phyloP scores from a whole-genome alignment of 768 basidiomycete genomes.

The Suillus clintonianus region DNA sequence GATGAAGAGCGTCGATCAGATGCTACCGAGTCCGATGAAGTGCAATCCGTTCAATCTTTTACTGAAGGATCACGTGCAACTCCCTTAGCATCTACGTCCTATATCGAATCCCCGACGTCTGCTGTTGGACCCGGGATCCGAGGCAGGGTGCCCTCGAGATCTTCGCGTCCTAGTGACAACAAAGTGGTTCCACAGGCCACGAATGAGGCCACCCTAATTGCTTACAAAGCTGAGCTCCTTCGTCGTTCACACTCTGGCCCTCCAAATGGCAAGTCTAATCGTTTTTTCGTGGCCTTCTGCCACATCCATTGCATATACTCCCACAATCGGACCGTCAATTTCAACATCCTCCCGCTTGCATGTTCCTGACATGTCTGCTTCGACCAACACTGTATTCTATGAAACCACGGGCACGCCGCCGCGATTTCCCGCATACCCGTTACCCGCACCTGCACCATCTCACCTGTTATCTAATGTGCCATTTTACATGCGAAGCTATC shows the following conservation, averaged over 20 bases:
- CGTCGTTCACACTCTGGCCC: slow-evolving; percentile 49
- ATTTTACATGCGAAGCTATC: slow-evolving; percentile 23
- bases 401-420: slow-evolving; percentile 50
- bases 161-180: slow-evolving; percentile 8
- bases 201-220: slow-evolving; percentile 15
- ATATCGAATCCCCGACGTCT: slow-evolving; percentile 11
- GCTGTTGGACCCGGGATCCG: slow-evolving; percentile 15
- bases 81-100: background rate
- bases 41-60: slow-evolving; percentile 66
- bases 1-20: slow-evolving; percentile 68
- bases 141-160: slow-evolving; percentile 27
- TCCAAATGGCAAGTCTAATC: slow-evolving; percentile 38
- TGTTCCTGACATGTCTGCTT: slow-evolving; percentile 38
- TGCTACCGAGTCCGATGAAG: slow-evolving; percentile 65
- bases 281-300: slow-evolving; percentile 42
- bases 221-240: slow-evolving; percentile 39
- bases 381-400: slow-evolving; percentile 58
- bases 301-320: slow-evolving; percentile 40
- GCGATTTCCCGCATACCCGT: slow-evolving; percentile 30
- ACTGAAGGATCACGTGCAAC: slow-evolving; percentile 50
- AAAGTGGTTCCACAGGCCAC: slow-evolving; percentile 2
- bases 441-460: slow-evolving; percentile 24
- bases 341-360: slow-evolving; percentile 34
- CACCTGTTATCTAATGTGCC: slow-evolving; percentile 34
- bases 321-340: slow-evolving; percentile 48